Conservation (phyloP, 139 green algal genomes). For the Zygnema cylindricum region DNA sequence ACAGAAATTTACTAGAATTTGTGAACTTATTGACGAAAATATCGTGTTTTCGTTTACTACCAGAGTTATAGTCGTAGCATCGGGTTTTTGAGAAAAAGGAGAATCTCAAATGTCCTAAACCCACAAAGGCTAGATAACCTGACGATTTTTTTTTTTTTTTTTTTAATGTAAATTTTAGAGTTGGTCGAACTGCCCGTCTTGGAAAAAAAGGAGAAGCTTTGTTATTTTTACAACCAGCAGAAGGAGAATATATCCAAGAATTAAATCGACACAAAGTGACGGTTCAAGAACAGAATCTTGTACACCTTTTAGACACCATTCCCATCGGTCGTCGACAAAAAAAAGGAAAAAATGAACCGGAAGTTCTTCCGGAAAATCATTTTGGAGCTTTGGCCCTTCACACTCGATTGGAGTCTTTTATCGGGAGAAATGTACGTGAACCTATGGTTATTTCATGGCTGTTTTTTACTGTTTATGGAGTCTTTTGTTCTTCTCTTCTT, state of each 20-base stretch:
- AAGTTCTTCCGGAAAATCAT: slow-evolving; percentile 34
- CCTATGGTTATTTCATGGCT: too few relatives aligned
- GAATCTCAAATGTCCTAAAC: too few relatives aligned
- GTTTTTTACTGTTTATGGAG: too few relatives aligned
- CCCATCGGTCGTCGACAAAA: not conserved
- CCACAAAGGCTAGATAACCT: too few relatives aligned
- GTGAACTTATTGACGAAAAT: too few relatives aligned
- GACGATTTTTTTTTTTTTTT: too few relatives aligned
- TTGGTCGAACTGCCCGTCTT: slow-evolving; percentile 89
- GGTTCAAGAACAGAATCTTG: not conserved
- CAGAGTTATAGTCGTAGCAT: too few relatives aligned
- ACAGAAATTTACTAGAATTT: too few relatives aligned
- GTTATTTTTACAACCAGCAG: slow-evolving; percentile 85
- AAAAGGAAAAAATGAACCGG: not conserved
- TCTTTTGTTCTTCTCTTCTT: not conserved
- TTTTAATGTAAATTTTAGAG: too few relatives aligned
- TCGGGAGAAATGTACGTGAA: slow-evolving; percentile 36
- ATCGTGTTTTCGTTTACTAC: too few relatives aligned
- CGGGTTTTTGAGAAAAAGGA: too few relatives aligned
- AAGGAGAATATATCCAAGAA: slow-evolving; percentile 80
- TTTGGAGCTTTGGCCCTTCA: slow-evolving; percentile 22
- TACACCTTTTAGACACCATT: slow-evolving; percentile 26
- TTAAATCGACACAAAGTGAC: slow-evolving; percentile 61
- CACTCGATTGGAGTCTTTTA: not conserved
- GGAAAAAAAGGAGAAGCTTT: slow-evolving; percentile 82